Evolutionary conservation across 495 filamentous ascomycete genomes (phyloP), one percentile per base, ranked within the genome.

Genomic region (Trichoderma parareesei): DNA sequence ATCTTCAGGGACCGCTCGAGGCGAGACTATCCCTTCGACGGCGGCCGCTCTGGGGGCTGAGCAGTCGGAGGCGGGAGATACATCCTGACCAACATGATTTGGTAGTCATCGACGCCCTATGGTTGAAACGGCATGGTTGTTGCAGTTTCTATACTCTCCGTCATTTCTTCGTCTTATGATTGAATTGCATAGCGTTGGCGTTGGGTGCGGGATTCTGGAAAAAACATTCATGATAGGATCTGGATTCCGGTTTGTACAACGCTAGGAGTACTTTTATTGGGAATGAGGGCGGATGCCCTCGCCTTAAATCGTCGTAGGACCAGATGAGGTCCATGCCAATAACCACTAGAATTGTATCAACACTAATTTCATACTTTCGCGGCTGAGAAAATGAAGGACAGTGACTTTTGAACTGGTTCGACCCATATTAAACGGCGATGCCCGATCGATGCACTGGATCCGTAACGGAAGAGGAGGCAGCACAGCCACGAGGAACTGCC

Each of bases 161-260:
- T 57, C 14, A 37, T 8, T 37, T 35, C 27, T 57, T 35, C 53
- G 18, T 57, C 11, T 14, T 38, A 57, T 57, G 3, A 57, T 35
- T 14, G 3, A 37, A 63, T n/a, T 61, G 67, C 65, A 69, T 69
- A 69, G 67, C 63, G 63, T 18, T 43, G 67, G 65, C 67, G 67
- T 67, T 69, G 41, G 27, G 33, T 63, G 46, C 33, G 7, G 33
- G 57, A 13, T 20, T 38, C 27, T 41, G 40, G n/a, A 37, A 65
- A 64, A 61, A 43, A 46, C 37, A 64, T 38, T 38, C 27, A 59
- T n/a, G 35, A 27, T 27, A 27, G 38, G 62, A 40, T 11, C 57
- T 57, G 53, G 27, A 38, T 57, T 33, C 27, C 27, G 27, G 27
- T 27, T 27, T 27, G 27, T 27, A 27, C 27, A 27, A 27, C 27